Conservation (phyloP, 441 rosid species). For the Erodium moschatum region DNA sequence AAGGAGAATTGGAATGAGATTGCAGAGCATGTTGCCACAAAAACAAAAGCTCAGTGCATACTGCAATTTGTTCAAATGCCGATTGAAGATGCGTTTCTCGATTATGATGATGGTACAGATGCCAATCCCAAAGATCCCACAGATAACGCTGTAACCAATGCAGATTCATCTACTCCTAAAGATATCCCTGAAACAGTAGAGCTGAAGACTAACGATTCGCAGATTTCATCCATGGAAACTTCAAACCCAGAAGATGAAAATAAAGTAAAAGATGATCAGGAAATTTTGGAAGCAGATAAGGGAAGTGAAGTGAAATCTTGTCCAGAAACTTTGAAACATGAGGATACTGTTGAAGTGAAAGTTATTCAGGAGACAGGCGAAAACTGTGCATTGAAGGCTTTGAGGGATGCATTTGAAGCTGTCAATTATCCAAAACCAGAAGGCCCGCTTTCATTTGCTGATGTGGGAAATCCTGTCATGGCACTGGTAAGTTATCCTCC, state of each 20-base stretch:
- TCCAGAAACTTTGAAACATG: slow-evolving; percentile 34
- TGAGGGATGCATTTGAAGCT: slow-evolving; percentile 79
- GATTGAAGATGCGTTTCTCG: slow-evolving; percentile 71
- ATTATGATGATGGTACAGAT: slow-evolving; percentile 35
- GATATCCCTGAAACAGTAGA: slow-evolving; percentile 46
- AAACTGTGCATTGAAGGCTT: slow-evolving; percentile 57
- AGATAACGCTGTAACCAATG: slow-evolving; percentile 29
- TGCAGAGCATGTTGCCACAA: slow-evolving; percentile 98
- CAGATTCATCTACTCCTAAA: slow-evolving; percentile 36
- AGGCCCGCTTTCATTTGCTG: slow-evolving; percentile 63
- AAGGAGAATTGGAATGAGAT: slow-evolving; percentile 54
- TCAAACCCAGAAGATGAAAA: slow-evolving; percentile 43
- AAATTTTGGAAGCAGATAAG: slow-evolving; percentile 30
- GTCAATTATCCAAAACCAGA: slow-evolving; percentile 65
- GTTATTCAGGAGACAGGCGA: slow-evolving; percentile 34
- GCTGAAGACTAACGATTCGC: slow-evolving; percentile 33
- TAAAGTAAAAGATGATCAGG: slow-evolving; percentile 34
- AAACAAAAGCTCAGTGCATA: slow-evolving; percentile 91
- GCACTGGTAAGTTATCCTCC: slow-evolving; percentile 64
- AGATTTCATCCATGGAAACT: slow-evolving; percentile 36
- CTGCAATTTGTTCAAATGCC: slow-evolving; percentile 98
- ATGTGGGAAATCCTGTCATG: slow-evolving; percentile 91
- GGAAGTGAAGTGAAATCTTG: slow-evolving; percentile 26
- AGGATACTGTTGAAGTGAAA: slow-evolving; percentile 33
- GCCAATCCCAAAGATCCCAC: slow-evolving; percentile 36